Base-by-base conservation (phyloP, 1,139 yeast species). In the Hansenula anomala region DNA sequence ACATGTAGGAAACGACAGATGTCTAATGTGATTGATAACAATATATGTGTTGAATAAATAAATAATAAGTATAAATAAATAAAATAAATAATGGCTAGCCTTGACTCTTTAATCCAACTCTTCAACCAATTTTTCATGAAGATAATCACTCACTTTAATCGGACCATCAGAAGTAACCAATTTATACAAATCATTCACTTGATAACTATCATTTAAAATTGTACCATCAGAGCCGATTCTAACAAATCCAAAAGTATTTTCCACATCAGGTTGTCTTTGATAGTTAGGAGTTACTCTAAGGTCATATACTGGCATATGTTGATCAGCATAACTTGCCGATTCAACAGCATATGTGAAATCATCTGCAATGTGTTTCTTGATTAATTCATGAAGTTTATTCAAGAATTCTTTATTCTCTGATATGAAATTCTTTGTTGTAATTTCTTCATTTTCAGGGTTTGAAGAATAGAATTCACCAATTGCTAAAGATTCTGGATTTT, bases 261-360 rank as follows among this genome's bases (percentile, higher is more conserved):
- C 88, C 6, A 83, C 75, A 19, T 80, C 85, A 0, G 94, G 89
- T 17, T 77, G 72, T 41, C 94, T 69, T 12, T 86, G 86, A 47
- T 74, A 78, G 19, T 75, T 64, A 1, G 94, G 90, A 3, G 78
- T 71, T 38, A 72, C 76, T 43, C 94, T 67, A 46, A 81, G 69
- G 55, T 86, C 95, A 51, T 78, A 82, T 33, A 86, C 72, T 7
- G 89, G 87, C 82, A 83, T 79, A 59, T 61, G 80, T 0, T 73
- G 62, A 31, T 67, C 58, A 18, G 74, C 72, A 52, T 75, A 80
- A 28, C 75, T 73, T 6, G 78, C 70, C 2, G 89, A 87, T 44
- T 83, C 80, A 54, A 80, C 64, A 22, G 70, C 64, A 56, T 77
- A 83, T 5, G 80, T 57, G 39, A 78, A 76, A 57, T 83, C 89